Evolutionary conservation across 176 grass and related monocot species (phyloP), one percentile per base, ranked within the genome.

Genomic region (Rhipidocladum racemiflorum): DNA sequence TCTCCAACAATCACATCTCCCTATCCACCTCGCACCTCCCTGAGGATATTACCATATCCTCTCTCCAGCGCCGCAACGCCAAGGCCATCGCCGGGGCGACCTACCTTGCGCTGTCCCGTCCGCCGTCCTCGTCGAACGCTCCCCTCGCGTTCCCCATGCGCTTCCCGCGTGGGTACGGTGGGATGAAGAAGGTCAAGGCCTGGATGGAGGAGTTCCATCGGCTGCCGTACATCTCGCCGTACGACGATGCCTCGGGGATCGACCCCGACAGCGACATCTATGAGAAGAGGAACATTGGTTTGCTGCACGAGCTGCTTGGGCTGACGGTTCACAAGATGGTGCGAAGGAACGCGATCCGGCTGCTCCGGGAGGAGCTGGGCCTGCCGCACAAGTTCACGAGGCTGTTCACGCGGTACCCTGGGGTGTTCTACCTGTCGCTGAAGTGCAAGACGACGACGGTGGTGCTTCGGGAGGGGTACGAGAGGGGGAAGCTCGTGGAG

Each of bases 161-260:
- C 8, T 94, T 97, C 53, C 95, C 95, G 35, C 90, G 95, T 6
- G 90, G 95, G 0, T 97, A 97, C 82, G 94, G 94, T 42, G 69
- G 82, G 71, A 97, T 97, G 92, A 97, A 94, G 61, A 97, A 89
- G 88, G 92, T 97, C 62, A 94, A 92, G 80, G 86, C 86, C 2
- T 97, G 95, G 95, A 97, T 97, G 95, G 95, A 92, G 23, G 88
- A 94, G 49, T 97, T 94, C 82, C 95, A 97, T 59, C 81, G 88
- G 8, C 89, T 97, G 9, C 95, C 95, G n/a, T 97, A 97, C 84
- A 85, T 97, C 54, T 97, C 95, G 25, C 92, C 92, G 24, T 97
- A 97, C 72, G 85, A 91, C 6, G 88, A 94, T 50, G 89, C 92
- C 17, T 87, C 92, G 1, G 95, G 90, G 39, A 85, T 97, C 70